Evolutionary conservation across 768 basidiomycete genomes (phyloP), one percentile per base, ranked within the genome.

Genomic region (Dioszegia aurantiaca): DNA sequence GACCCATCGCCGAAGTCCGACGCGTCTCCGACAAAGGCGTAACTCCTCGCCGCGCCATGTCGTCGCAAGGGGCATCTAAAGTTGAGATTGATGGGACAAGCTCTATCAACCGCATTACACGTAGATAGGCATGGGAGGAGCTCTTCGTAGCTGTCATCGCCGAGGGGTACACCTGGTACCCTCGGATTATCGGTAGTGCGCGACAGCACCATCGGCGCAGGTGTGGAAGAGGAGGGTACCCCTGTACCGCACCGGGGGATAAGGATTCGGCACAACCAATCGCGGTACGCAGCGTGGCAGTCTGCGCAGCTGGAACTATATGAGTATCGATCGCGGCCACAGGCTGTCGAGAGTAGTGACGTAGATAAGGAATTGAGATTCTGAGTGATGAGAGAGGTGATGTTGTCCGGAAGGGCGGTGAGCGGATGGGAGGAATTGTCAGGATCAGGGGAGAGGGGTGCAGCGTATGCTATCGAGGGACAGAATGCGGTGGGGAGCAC

Each of bases 261-360:
- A 28, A 71, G 26, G 10, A 63, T 52, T 23, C 67, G 57, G 51
- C 77, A 78, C 1, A 78, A 41, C 77, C 77, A 78, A 42, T 75
- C 64, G 10, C 76, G 49, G 44, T 78, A 78, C 2, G 68, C 64
- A 19, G 65, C 26, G 44, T 67, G 69, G 46, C 77, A 78, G 49
- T 76, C 72, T 10, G 61, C 56, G 58, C 77, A 78, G 8, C 66
- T 61, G 5, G 69, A 70, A n/a, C 74, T 68, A 49, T 73, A 73
- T 4, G 73, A 75, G 60, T 72, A 78, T 4, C 68, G 58, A 47
- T 76, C 75, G 33, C 77, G 49, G 0, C 77, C 77, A 48, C 77
- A 78, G 6, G 77, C 70, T 31, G 58, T 56, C 10, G 73, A 55
- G 10, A 61, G 51, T n/a, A 78, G 58, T 0, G 75, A 75, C 1